Evolutionary conservation across 139 green algal genomes (phyloP).

Genomic region (Astrephomene gubernaculifera): DNA sequence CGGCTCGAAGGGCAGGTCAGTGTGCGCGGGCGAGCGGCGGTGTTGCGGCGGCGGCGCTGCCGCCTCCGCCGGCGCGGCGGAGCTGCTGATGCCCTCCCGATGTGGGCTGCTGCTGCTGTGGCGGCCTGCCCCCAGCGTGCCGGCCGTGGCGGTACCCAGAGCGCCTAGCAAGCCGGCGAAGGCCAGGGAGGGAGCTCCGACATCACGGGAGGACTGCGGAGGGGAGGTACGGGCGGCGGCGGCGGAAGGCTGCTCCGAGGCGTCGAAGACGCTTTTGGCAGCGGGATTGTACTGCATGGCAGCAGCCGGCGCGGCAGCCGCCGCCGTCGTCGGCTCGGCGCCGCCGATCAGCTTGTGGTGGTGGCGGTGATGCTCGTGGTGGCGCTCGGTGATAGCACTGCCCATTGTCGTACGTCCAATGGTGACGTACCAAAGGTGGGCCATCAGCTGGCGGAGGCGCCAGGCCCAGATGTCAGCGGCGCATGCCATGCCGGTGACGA

Average conservation of each 20-base stretch:
- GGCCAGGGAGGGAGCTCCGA: too few species aligned
- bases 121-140: background rate
- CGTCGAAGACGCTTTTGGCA: background rate
- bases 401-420: background rate
- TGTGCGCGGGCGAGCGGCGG: background rate
- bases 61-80: background rate
- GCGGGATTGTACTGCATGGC: background rate
- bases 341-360: background rate
- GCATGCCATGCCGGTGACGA: background rate
- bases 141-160: background rate
- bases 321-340: too few species aligned
- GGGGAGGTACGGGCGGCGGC: too few species aligned
- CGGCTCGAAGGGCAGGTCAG: background rate
- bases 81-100: too few species aligned
- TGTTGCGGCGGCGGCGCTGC: background rate
- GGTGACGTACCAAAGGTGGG: background rate
- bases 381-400: background rate
- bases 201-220: too few species aligned
- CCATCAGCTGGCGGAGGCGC: slow-evolving; percentile 14
- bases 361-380: background rate
- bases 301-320: background rate
- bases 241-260: background rate
- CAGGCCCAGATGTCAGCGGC: slow-evolving; percentile 17
- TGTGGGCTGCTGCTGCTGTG: too few species aligned
- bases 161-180: too few species aligned